Evolutionary conservation across 2,329 filamentous ascomycete species (phyloP), one percentile per base, ranked within the genome.

Genomic region (Fusarium burgessii): DNA sequence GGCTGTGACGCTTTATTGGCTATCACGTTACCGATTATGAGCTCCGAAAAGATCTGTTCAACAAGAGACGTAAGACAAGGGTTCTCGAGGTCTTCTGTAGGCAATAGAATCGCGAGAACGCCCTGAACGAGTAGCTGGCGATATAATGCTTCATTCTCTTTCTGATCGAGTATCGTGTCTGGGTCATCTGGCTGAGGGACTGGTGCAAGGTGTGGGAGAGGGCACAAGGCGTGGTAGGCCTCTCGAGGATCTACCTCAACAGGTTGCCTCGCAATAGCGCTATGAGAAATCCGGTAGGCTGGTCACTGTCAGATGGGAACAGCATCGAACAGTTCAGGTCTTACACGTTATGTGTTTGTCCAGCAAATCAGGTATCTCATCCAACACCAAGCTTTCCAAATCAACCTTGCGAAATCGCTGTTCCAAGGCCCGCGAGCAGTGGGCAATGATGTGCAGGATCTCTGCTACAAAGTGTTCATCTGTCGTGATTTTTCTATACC

Each of bases 401-500:
- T 98, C 95, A 32, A 97, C 88, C 77, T 91, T 90, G 63, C 94
- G 88, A 65, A 97, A 82, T 74, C 96, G 89, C 83, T 97, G 92
- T 82, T 98, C 96, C 63, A 99, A 82, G 11, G 91, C 93, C 62
- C 93, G 88, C 42, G 94, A 97, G 80, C 93, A 96, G 81, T 98
- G 95, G 42, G 95, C 96, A 76, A 98, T 93, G 72, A 97, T 91
- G 77, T 94, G 93, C 58, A 98, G 87, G 62, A 98, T 88, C 83
- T 98, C 95, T 73, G 92, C 91, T 66, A 96, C 91, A 78, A 99
- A 97, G 15, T 89, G 87, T 78, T 95, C 92, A 81, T 99, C 95
- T 6, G 94, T 90, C 3, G 95, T 98, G 80, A 99, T 96, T 80
- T 92, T 95, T 71, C 86, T 87, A 84, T 99, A 99, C 96, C 96